Percentiles rank a stretch among this genome's conserved stretches.
These are phyloP conservation scores for Corchorus capsularis DNA, from an alignment of 345 rosid genomes.

Conservation along the genomic window DNA sequence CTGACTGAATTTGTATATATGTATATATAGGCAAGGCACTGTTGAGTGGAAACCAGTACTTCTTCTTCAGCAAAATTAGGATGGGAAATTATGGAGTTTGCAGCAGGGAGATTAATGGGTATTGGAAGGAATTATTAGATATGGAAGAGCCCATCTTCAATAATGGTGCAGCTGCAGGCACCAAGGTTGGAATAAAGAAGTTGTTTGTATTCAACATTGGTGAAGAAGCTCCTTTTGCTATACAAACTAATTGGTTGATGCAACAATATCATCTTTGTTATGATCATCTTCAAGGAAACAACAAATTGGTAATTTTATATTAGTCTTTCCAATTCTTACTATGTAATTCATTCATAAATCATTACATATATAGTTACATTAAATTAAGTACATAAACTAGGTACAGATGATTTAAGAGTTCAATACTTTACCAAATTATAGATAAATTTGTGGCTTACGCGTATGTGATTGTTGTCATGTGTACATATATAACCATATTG, in stretches of 20 bases:
- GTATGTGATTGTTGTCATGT: not conserved
- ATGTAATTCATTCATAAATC: too few relatives aligned
- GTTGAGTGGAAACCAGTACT: conserved; percentile 38
- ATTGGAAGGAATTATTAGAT: conserved; percentile 37
- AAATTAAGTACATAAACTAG: too few relatives aligned
- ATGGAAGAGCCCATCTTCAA: conserved; percentile 33
- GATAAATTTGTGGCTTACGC: too few relatives aligned
- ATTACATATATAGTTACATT: too few relatives aligned
- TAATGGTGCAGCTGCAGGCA: conserved; percentile 5
- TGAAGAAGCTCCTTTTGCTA: conserved; percentile 13
- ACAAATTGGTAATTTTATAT: conserved; percentile 24
- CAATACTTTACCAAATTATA: not conserved
- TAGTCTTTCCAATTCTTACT: too few relatives aligned
- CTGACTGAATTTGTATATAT: not conserved
- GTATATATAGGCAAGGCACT: conserved; percentile 39
- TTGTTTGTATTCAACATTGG: conserved; percentile 28
- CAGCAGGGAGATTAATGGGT: conserved; percentile 30
- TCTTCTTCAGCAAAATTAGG: conserved; percentile 34
- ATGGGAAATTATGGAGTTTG: conserved; percentile 23
- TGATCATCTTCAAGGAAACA: not conserved
- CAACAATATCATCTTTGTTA: conserved; percentile 39
- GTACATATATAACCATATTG: too few relatives aligned
- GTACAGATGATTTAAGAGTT: too few relatives aligned
- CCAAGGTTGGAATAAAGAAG: conserved; percentile 39
- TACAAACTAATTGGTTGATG: conserved; percentile 48